phyloP scores from a whole-genome alignment of 306 rosid genomes.

The Nissolia schottii region DNA sequence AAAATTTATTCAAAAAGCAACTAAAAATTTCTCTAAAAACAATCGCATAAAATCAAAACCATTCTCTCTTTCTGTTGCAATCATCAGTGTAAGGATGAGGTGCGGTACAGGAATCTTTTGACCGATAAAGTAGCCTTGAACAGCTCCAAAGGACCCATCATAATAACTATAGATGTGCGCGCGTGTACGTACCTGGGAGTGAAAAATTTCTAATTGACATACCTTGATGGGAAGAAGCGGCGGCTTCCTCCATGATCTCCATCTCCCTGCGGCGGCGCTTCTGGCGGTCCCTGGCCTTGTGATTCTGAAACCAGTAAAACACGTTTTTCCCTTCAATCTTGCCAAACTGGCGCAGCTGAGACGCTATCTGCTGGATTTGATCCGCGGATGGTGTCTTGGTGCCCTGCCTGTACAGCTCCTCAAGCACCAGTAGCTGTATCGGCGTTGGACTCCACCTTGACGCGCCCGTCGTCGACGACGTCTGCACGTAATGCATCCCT shows the following conservation, averaged over 20 bases:
- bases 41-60: background rate
- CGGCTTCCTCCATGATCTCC: slow-evolving; percentile 39
- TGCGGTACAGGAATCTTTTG: slow-evolving; percentile 26
- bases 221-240: slow-evolving; percentile 6
- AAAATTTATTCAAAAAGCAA: too few species aligned
- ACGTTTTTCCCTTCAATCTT: slow-evolving; percentile 76
- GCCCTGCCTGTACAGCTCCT: slow-evolving; percentile 57
- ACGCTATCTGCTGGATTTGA: slow-evolving; percentile 61
- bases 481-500: slow-evolving; percentile 9
- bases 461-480: too few species aligned
- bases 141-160: background rate
- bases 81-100: slow-evolving; percentile 19
- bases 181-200: too few species aligned
- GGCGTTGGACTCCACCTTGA: slow-evolving; percentile 81
- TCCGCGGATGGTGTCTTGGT: slow-evolving; percentile 62
- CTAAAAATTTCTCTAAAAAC: too few species aligned
- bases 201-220: too few species aligned
- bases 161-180: slow-evolving; percentile 14
- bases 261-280: slow-evolving; percentile 48
- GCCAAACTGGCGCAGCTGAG: slow-evolving; percentile 57
- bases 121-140: slow-evolving; percentile 25
- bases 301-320: slow-evolving; percentile 85
- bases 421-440: slow-evolving; percentile 51
- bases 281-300: slow-evolving; percentile 76
- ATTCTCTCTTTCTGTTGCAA: slow-evolving; percentile 2